Base-by-base conservation (phyloP, 306 rosid species). In the Datisca glomerata region DNA sequence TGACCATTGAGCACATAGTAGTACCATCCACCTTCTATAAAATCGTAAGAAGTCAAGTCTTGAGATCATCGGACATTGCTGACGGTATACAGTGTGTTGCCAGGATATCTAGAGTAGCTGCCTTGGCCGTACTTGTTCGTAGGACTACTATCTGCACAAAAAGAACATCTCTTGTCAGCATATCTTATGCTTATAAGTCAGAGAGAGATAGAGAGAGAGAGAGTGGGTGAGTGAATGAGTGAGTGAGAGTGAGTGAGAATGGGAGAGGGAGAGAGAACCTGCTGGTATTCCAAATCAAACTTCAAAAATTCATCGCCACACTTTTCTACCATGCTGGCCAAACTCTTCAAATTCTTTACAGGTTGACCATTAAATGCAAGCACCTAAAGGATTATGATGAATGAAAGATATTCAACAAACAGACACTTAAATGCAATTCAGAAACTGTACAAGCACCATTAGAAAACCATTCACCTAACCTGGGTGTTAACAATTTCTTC, bases 401-500 rank as follows among this genome's bases (percentile, higher is more conserved):
- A 4, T 31, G 35, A 31, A 31, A 5, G 15, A n/a, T 32, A 6
- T 18, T 24, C 17, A 19, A 55, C 15, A 34, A 4, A 15, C 7
- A 17, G 17, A 8, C 41, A 11, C 18, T 13, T 42, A 47, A n/a
- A n/a, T 53, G 52, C 21, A 34, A 14, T 22, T 46, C 16, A 6
- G 18, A 33, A 12, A 45, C 48, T 50, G 18, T 9, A 28, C 10
- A 49, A 51, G 31, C 35, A 31, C 16, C 45, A 2, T 28, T 12
- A 22, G 18, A 16, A 19, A 14, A 13, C 8, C 17, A 56, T 16
- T 51, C 45, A 11, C 18, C 52, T 60, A 17, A 85, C 98, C 98
- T 80, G 98, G 32, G 85, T 91, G 66, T 91, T 80, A 44, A 75
- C 92, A 11, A 91, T 78, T 29, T 91, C 96, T 63, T 91, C 98